phyloP scores from a whole-genome alignment of 2,329 filamentous ascomycete species.

The Botrytis hyacinthi region DNA sequence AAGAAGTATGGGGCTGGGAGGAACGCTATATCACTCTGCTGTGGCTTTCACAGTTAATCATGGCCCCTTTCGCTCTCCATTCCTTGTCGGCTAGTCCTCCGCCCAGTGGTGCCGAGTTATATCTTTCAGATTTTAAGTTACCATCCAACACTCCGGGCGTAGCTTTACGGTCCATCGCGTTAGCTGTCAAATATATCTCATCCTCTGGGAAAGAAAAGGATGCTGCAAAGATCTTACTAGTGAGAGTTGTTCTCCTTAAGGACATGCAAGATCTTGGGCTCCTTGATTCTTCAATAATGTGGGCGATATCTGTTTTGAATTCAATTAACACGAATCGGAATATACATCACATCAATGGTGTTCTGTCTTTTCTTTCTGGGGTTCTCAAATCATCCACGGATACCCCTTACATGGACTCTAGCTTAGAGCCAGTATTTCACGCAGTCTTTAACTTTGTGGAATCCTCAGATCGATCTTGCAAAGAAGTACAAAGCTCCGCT shows the following conservation, averaged over 20 bases:
- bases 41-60: conserved; percentile 80
- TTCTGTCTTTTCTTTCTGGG: conserved; percentile 76
- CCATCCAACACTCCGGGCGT: conserved; percentile 65
- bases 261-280: conserved; percentile 84
- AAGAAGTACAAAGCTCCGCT: conserved; percentile 65
- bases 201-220: conserved; percentile 84
- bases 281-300: conserved; percentile 64
- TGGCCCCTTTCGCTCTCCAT: conserved; percentile 85
- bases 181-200: conserved; percentile 70
- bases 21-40: conserved; percentile 83
- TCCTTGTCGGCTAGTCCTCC: conserved; percentile 70
- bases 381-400: conserved; percentile 68
- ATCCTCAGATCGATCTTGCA: conserved; percentile 48
- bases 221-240: conserved; percentile 79
- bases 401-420: conserved; percentile 68
- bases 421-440: conserved; percentile 65
- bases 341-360: conserved; percentile 75
- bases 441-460: conserved; percentile 59
- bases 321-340: conserved; percentile 46
- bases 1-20: conserved; percentile 68
- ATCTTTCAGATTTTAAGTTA: conserved; percentile 52
- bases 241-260: conserved; percentile 74
- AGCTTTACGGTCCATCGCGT: conserved; percentile 64
- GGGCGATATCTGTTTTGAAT: conserved; percentile 64
- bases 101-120: conserved; percentile 43